Base-by-base conservation (phyloP, 176 grass and related monocot genomes). In the Areca catechu region DNA sequence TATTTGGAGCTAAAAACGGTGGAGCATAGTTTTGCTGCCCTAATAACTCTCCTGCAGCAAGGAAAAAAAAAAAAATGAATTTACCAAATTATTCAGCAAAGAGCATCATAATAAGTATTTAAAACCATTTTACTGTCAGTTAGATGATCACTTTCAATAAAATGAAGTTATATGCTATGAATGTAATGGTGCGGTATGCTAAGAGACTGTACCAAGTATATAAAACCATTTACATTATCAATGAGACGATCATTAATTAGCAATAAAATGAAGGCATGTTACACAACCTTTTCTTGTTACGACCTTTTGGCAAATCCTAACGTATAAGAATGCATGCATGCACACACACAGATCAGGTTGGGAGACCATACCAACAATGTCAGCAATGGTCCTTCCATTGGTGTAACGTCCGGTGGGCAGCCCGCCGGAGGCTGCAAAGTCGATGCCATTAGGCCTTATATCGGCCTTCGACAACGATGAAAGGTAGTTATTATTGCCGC, bases 401-500 rank as follows among this genome's bases (percentile, higher is more conserved):
- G 93, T 97, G 80, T 85, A 97, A 4, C 93, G 87, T 5, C 93
- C 93, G 9, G 93, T 97, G 3, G 93, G 93, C 53, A 7, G 24
- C 1, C 93, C 87, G 20, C 75, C 93, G 10, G 93, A 80, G n/a
- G 93, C 87, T 9, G 73, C 54, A 68, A 97, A 97, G 71, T 97
- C 93, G 57, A 97, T 97, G 55, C 93, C 93, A 67, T 97, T 97
- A 5, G 93, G 93, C 0, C 28, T 60, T 48, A 88, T 91, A 71
- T 97, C 79, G 48, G 93, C 93, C 62, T 77, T 82, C 6, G 93
- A 98, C 4, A 98, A 71, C 14, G 93, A 56, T 3, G 77, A 65
- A 54, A 98, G 56, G 83, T 83, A 98, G 74, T 98, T 98, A 72
- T 98, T 98, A 65, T 98, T 98, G 20, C 93, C 93, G 5, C 83